A percentile compares a stretch with the other conserved stretches of the same genome.
phyloP scores from a whole-genome alignment of 2,329 filamentous ascomycete species.

The Fusarium solani-melongenae region DNA sequence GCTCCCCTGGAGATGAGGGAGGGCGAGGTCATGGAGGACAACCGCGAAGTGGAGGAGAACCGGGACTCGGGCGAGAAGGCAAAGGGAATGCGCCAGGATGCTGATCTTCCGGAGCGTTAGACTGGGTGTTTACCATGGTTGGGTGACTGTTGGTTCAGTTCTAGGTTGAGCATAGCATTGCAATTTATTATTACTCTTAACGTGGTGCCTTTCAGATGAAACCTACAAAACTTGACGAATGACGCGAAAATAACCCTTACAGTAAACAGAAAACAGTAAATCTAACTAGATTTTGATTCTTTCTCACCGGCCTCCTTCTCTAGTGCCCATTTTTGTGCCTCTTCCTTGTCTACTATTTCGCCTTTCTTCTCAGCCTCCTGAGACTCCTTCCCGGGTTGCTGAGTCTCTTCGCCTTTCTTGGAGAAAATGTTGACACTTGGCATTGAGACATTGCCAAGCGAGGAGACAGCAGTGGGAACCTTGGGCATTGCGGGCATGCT shows the following conservation, averaged over 20 bases:
- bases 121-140: neutral
- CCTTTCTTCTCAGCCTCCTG: neutral
- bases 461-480: slow-evolving; percentile 44
- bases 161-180: neutral
- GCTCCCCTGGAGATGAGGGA: neutral
- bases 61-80: neutral
- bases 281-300: neutral
- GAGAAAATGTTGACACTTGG: slow-evolving; percentile 47
- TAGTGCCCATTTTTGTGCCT: neutral
- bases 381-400: neutral
- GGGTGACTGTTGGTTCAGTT: neutral
- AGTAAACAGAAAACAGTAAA: neutral
- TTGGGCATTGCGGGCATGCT: slow-evolving; percentile 46
- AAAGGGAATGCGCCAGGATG: neutral
- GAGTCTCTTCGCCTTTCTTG: slow-evolving; percentile 30
- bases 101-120: neutral
- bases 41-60: neutral
- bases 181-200: neutral
- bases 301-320: neutral
- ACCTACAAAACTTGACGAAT: neutral
- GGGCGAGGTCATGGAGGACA: neutral
- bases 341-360: neutral
- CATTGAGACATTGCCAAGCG: slow-evolving; percentile 46
- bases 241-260: neutral
- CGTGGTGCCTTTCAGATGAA: neutral